These are phyloP conservation scores for Fomitopsis schrenkii DNA, from an alignment of 1,284 basidiomycete species.

Conservation along the genomic window DNA sequence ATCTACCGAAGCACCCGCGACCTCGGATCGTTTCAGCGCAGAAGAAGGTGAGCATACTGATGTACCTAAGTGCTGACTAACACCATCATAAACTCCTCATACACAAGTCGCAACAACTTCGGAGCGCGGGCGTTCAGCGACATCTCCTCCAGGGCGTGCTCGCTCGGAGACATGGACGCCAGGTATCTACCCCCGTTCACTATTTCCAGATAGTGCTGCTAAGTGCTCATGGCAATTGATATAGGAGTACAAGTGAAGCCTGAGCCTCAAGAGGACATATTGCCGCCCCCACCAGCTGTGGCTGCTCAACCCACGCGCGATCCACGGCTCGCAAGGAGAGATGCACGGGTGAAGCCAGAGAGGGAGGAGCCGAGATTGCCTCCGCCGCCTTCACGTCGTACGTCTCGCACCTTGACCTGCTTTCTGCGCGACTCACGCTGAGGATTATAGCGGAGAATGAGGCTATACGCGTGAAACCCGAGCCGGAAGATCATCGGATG, in stretches of 20 bases:
- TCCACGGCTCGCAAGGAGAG: neutral
- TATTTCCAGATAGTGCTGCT: no score
- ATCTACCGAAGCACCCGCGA: no score
- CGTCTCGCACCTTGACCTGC: neutral
- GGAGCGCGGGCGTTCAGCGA: neutral
- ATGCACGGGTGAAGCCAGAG: slow-evolving; percentile 3
- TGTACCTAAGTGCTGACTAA: no score
- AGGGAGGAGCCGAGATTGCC: slow-evolving; percentile 1
- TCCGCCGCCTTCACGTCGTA: neutral
- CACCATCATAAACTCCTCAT: neutral
- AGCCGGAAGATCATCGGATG: neutral
- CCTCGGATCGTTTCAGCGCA: no score
- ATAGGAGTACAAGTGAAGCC: neutral
- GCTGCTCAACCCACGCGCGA: neutral
- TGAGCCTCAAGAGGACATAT: neutral
- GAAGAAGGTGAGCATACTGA: neutral
- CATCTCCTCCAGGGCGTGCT: neutral
- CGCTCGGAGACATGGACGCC: neutral
- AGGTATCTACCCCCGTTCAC: neutral
- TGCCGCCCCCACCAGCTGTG: neutral
- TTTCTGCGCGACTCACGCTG: neutral
- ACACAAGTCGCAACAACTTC: neutral
- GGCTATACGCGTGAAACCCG: neutral
- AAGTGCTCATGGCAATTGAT: neutral
- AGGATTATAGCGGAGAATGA: no score